Conservation (phyloP, 73 alveolate species). For the Stentor roeselii region DNA sequence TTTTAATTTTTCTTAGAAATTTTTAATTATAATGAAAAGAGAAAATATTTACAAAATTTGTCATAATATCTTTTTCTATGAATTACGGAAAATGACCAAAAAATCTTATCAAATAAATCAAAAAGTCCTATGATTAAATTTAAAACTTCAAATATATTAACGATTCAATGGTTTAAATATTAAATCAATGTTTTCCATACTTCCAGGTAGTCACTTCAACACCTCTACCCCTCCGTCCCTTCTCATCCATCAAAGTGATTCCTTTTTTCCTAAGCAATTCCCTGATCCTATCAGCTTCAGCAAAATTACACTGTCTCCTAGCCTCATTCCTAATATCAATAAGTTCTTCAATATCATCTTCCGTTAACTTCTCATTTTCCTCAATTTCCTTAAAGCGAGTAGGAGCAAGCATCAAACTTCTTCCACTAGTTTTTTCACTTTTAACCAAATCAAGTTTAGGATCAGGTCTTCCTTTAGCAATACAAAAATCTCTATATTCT, state of each 20-base stretch:
- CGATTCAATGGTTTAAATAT: too few species aligned
- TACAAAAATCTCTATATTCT: constrained; percentile 26
- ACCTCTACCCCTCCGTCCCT: constrained; percentile 43
- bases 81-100: too few species aligned
- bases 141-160: too few species aligned
- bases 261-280: constrained; percentile 35
- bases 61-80: too few species aligned
- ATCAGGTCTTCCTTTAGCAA: constrained; percentile 5
- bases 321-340: constrained; percentile 45
- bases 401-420: neutral
- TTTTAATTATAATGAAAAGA: too few species aligned
- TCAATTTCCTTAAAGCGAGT: neutral
- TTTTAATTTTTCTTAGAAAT: too few species aligned
- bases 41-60: too few species aligned
- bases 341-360: constrained; percentile 23
- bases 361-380: constrained; percentile 16
- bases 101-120: too few species aligned
- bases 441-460: neutral
- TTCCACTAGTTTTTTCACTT: constrained; percentile 20
- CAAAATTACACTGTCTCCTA: constrained; percentile 32
- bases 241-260: constrained; percentile 35
- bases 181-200: constrained; percentile 2
- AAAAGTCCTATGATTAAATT: too few species aligned
- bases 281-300: constrained; percentile 46
- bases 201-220: constrained; percentile 41